Evolutionary conservation across 2,329 filamentous ascomycete genomes (phyloP), one percentile per base, ranked within the genome.

Genomic region (Neopestalotiopsis sp.): DNA sequence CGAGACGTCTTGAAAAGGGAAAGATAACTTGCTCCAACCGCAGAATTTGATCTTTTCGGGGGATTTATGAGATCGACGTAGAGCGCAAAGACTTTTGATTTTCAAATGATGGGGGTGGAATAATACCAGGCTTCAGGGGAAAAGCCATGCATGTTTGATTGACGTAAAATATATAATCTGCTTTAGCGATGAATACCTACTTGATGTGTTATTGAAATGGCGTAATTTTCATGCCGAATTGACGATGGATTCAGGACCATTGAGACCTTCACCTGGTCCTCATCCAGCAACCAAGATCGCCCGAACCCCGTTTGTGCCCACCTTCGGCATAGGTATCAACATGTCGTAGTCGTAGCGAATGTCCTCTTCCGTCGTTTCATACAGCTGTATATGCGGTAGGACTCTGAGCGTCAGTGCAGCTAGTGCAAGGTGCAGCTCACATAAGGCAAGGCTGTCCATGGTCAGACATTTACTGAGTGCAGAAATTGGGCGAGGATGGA

Each of bases 311-410:
- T 69, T 68, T 7, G 59, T 68, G 1, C 59, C 62, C 1, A 38
- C 60, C n/a, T 63, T 68, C 2, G 72, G 69, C 60, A 70, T 63
- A 9, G 74, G 70, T 7, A 74, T 63, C 6, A 77, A 68, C 72
- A 74, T 69, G 66, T 77, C 75, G 34, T 75, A 72, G 20, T 78
- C 74, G 52, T 78, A 78, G 13, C 68, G 71, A 13, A 78, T 68
- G 57, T 78, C 76, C n/a, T 73, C 67, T 34, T 67, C 45, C n/a
- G 68, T 70, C 3, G 72, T 72, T 42, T 71, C 64, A 56, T 72
- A 69, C 17, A 78, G 69, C n/a, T 61, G 69, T 69, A 76, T 70
- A 49, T 73, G 71, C 3, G 76, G 76, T 10, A 76, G 58, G 9
- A 75, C 74, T 9, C 75, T 70, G 30, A 76, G 67, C 1, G 66